Evolutionary conservation across 2,329 filamentous ascomycete species (phyloP).

Genomic region (Hortaea sp.): DNA sequence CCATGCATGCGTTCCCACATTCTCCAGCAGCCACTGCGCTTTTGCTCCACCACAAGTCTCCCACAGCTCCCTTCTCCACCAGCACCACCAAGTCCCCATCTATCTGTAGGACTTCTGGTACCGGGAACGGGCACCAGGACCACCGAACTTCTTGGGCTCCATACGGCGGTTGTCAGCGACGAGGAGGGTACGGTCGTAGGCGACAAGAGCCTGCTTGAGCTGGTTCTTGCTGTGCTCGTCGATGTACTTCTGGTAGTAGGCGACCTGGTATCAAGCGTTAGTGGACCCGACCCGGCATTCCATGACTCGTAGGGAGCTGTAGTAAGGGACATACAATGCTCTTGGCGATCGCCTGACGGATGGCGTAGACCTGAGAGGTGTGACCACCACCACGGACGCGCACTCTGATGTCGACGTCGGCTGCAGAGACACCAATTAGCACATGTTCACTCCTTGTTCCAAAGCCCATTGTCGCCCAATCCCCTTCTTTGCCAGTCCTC

Average conservation of each 20-base stretch:
- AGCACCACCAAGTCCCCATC: constrained; percentile 24
- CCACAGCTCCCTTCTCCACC: constrained; percentile 1
- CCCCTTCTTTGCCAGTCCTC: background rate
- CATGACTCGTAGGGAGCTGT: background rate
- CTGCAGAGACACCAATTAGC: constrained; percentile 25
- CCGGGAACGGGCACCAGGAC: constrained; percentile 86
- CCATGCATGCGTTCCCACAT: constrained; percentile 2
- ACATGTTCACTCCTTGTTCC: constrained; percentile 4
- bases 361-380: constrained; percentile 93
- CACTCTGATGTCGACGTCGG: constrained; percentile 93
- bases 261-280: constrained; percentile 38
- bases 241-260: constrained; percentile 99
- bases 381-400: constrained; percentile 95
- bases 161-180: constrained; percentile 98
- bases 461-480: background rate
- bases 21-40: background rate
- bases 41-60: background rate
- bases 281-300: background rate
- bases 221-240: constrained; percentile 99
- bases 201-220: constrained; percentile 91
- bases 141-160: constrained; percentile 97
- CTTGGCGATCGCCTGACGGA: constrained; percentile 98
- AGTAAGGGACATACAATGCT: constrained; percentile 50
- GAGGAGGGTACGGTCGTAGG: constrained; percentile 94
- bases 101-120: constrained; percentile 99